Evolutionary conservation across 805 yeast genomes (phyloP), one percentile per base, ranked within the genome.

Genomic region (Candida sakaeoensis): DNA sequence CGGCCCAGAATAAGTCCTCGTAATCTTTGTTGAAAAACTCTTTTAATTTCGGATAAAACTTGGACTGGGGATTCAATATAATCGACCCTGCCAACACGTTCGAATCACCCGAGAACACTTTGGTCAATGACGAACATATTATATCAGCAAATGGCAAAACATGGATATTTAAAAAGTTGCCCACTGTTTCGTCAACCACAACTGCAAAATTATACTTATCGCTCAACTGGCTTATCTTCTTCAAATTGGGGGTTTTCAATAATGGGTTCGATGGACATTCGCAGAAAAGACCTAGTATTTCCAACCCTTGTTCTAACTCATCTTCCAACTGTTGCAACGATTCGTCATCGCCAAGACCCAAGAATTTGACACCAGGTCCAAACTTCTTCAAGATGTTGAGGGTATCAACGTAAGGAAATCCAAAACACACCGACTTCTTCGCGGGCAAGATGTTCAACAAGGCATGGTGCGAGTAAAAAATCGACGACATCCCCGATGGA

Each of bases 181-280:
- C 97, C 16, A 90, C 85, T 1, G 98, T 93, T 56, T 93, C 99
- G 63, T 93, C 99, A 28, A 93, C 83, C 13, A 86, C 85, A 24
- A 93, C 79, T 12, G 81, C 80, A 61, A 93, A 93, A 2, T 75
- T 72, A 63, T 74, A 85, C 49, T 81, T 69, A 44, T 77, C 77
- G 3, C 95, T 80, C 40, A 93, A 70, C 40, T 70, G 56, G 41
- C 82, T 74, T 43, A 89, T 75, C 50, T 80, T 75, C 30, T 58
- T 57, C 53, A 93, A 65, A 57, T 95, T 78, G 1, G 96, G 95
- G 33, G 95, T 84, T 54, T 80, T 84, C 46, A 95, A 68, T 44
- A 90, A 66, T n/a, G 98, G 98, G 59, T 90, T 90, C 0, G 96
- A 84, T 1, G 99, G 99, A 45, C 95, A 83, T 61, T 93, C 99